phyloP scores from a whole-genome alignment of 805 yeast species.

The Ogataea ganodermae region DNA sequence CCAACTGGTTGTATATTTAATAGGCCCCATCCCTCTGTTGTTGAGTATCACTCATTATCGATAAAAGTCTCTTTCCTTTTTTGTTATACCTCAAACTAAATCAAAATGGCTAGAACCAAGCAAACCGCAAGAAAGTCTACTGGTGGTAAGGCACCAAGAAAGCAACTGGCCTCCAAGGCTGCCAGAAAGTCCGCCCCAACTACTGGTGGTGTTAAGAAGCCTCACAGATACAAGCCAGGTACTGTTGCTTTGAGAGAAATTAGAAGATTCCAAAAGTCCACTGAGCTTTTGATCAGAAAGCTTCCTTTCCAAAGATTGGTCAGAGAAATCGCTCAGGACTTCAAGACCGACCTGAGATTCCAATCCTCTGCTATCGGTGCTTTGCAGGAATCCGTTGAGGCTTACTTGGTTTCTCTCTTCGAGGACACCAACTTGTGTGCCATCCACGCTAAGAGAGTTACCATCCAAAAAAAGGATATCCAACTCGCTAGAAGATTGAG shows the following conservation, averaged over 20 bases:
- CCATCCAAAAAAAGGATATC: conserved; percentile 97
- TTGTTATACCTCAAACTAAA: conserved; percentile 7
- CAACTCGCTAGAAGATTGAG: conserved; percentile 97
- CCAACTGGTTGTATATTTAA: neutral
- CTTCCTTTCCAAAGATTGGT: conserved; percentile 97
- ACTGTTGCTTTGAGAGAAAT: conserved; percentile 96
- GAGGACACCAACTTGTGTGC: conserved; percentile 99
- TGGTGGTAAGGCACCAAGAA: conserved; percentile 97
- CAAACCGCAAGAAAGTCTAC: conserved; percentile 95
- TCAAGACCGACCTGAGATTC: conserved; percentile 91
- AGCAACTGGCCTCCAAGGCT: conserved; percentile 88
- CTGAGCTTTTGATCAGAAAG: conserved; percentile 93
- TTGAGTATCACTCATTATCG: neutral
- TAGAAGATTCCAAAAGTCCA: conserved; percentile 95
- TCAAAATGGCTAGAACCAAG: conserved; percentile 84
- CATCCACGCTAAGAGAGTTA: conserved; percentile 98
- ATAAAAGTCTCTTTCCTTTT: neutral
- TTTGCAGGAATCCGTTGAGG: conserved; percentile 97
- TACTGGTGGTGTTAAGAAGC: conserved; percentile 90
- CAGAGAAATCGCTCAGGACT: conserved; percentile 93
- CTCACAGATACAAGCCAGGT: conserved; percentile 97
- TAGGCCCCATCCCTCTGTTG: neutral
- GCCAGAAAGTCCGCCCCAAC: conserved; percentile 94
- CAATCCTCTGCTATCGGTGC: conserved; percentile 98
- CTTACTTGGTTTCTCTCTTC: conserved; percentile 91